phyloP scores from a whole-genome alignment of 805 yeast genomes.

The Starmerella geochares region DNA sequence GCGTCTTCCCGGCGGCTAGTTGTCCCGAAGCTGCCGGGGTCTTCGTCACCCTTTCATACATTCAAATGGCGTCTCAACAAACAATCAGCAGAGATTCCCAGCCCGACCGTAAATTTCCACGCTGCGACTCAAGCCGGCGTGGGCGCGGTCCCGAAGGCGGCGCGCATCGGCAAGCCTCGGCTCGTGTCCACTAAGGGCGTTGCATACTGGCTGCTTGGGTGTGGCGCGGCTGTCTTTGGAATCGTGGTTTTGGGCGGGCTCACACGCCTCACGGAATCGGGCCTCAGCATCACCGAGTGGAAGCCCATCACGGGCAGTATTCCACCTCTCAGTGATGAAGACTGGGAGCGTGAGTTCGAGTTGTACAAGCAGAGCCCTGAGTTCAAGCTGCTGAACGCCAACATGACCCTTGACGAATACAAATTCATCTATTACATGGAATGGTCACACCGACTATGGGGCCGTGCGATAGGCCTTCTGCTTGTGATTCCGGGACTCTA shows the following conservation, averaged over 20 bases:
- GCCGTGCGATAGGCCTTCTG: conserved; percentile 77
- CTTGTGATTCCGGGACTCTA: conserved; percentile 78
- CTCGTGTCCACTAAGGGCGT: conserved; percentile 46
- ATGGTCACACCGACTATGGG: conserved; percentile 92
- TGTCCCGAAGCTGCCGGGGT: neutral
- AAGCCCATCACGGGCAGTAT: conserved; percentile 91
- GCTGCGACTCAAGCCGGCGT: conserved; percentile 20
- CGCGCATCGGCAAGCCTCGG: conserved; percentile 22
- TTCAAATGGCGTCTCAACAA: neutral
- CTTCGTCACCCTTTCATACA: neutral
- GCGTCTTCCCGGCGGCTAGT: neutral
- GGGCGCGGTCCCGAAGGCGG: conserved; percentile 19
- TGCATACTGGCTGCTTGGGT: conserved; percentile 81
- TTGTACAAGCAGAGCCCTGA: conserved; percentile 85
- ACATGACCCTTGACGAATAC: conserved; percentile 81
- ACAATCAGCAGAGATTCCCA: neutral
- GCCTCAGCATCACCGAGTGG: conserved; percentile 96
- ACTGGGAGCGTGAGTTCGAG: conserved; percentile 78
- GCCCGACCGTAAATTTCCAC: neutral
- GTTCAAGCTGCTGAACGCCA: conserved; percentile 76
- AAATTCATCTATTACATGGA: conserved; percentile 94
- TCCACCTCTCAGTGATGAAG: conserved; percentile 71
- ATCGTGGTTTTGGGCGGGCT: conserved; percentile 95
- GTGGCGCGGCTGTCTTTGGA: conserved; percentile 83
- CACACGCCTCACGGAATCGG: conserved; percentile 91